phyloP scores from a whole-genome alignment of 768 basidiomycete species.

The Trametes punicea region DNA sequence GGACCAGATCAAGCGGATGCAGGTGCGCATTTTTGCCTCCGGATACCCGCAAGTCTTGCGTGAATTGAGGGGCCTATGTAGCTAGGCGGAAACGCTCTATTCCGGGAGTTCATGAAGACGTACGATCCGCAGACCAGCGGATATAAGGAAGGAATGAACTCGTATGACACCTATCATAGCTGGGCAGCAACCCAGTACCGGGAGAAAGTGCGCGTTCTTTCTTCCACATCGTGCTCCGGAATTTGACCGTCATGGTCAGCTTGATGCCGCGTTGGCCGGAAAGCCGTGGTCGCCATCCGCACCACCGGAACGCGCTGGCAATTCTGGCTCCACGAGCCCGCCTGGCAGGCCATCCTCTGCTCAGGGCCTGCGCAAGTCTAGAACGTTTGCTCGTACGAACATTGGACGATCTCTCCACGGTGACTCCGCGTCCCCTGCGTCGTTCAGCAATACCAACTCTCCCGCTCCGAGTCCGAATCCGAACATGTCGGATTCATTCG shows the following conservation, averaged over 20 bases:
- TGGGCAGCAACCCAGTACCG: constrained; percentile 96
- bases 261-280: constrained; percentile 73
- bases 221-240: not conserved
- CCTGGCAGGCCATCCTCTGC: constrained; percentile 68
- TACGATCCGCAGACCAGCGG: constrained; percentile 73
- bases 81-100: constrained; percentile 87
- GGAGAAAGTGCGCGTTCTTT: constrained; percentile 64
- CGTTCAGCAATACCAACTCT: constrained; percentile 40
- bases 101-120: constrained; percentile 71
- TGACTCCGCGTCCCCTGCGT: constrained; percentile 54
- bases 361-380: constrained; percentile 85
- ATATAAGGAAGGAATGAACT: constrained; percentile 55
- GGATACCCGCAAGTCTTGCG: not conserved
- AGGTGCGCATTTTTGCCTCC: constrained; percentile 45
- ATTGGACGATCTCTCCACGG: constrained; percentile 46
- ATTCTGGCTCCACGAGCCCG: constrained; percentile 34
- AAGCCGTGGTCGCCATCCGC: constrained; percentile 76
- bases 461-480: constrained; percentile 36
- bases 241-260: constrained; percentile 42
- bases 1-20: constrained; percentile 87
- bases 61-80: constrained; percentile 31
- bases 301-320: constrained; percentile 50
- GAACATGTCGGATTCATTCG: constrained; percentile 37
- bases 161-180: constrained; percentile 82
- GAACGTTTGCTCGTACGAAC: constrained; percentile 59